These are phyloP conservation scores for Euclidium syriacum DNA, from an alignment of 345 rosid species.

Conservation along the genomic window DNA sequence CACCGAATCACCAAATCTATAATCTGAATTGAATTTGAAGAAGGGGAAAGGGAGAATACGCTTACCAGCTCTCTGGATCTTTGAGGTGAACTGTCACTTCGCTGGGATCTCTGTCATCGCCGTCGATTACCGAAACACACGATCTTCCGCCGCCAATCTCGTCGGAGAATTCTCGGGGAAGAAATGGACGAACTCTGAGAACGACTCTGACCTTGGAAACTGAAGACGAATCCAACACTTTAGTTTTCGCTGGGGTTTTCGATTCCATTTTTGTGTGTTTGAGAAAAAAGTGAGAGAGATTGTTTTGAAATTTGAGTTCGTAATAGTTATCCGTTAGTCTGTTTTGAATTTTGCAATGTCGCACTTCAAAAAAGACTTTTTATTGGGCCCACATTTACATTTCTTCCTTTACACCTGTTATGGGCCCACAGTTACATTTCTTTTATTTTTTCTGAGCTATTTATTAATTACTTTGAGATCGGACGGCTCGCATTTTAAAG, in stretches of 20 bases:
- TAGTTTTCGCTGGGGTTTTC: slow-evolving; percentile 19
- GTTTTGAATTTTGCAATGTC: neutral
- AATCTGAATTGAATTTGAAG: neutral
- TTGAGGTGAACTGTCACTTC: slow-evolving; percentile 66
- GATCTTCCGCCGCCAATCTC: slow-evolving; percentile 26
- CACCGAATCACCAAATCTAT: slow-evolving; percentile 2
- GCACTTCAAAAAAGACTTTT: neutral
- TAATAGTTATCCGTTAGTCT: neutral
- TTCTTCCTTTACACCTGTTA: neutral
- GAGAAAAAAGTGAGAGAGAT: neutral
- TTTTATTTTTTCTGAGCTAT: neutral
- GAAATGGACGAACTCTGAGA: slow-evolving; percentile 69
- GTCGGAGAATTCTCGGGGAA: slow-evolving; percentile 43
- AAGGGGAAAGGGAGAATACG: neutral
- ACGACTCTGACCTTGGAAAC: slow-evolving; percentile 55
- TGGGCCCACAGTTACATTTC: too few species aligned
- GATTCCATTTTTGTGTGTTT: neutral
- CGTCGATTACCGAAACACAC: slow-evolving; percentile 47
- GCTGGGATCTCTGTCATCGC: slow-evolving; percentile 19
- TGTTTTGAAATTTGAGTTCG: neutral
- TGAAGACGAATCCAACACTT: slow-evolving; percentile 21
- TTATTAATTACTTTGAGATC: neutral
- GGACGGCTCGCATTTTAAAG: neutral
- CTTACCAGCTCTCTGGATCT: slow-evolving; percentile 69
- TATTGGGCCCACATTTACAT: neutral